These are phyloP conservation scores for Fragaria ananassa DNA, from an alignment of 306 rosid genomes.

Conservation along the genomic window DNA sequence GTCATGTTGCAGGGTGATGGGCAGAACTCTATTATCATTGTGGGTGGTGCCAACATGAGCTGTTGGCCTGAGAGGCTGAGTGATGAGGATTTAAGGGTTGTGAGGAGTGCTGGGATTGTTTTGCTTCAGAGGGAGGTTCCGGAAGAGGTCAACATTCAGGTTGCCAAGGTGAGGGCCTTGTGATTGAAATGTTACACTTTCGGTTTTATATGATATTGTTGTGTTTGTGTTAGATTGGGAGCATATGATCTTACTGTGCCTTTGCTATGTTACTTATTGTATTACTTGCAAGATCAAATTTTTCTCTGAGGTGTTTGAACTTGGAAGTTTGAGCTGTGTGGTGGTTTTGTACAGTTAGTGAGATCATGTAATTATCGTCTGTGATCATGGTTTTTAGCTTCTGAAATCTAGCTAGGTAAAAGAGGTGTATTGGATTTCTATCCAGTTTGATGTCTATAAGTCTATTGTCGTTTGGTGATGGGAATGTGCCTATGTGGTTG, in stretches of 20 bases:
- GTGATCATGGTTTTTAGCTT: neutral
- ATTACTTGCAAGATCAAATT: neutral
- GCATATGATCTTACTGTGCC: neutral
- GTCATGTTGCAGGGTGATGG: conserved; percentile 87
- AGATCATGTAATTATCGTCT: neutral
- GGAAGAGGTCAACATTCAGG: conserved; percentile 69
- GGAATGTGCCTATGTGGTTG: neutral
- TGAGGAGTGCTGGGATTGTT: conserved; percentile 74
- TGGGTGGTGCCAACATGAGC: conserved; percentile 81
- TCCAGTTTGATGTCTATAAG: neutral
- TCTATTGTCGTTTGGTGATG: neutral
- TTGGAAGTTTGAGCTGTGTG: neutral
- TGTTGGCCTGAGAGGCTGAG: conserved; percentile 57
- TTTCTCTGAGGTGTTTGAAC: neutral
- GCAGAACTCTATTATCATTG: conserved; percentile 76
- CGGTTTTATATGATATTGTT: neutral
- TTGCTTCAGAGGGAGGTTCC: conserved; percentile 94
- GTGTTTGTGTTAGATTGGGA: neutral
- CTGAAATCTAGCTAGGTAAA: neutral
- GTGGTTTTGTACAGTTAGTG: neutral
- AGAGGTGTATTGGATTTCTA: neutral
- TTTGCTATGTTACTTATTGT: neutral
- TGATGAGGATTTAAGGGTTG: conserved; percentile 48
- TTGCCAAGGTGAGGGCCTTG: conserved; percentile 65
- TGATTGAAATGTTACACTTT: neutral